These are phyloP conservation scores for Wolfiporia cocos DNA, from an alignment of 1,284 basidiomycete species.

Conservation along the genomic window DNA sequence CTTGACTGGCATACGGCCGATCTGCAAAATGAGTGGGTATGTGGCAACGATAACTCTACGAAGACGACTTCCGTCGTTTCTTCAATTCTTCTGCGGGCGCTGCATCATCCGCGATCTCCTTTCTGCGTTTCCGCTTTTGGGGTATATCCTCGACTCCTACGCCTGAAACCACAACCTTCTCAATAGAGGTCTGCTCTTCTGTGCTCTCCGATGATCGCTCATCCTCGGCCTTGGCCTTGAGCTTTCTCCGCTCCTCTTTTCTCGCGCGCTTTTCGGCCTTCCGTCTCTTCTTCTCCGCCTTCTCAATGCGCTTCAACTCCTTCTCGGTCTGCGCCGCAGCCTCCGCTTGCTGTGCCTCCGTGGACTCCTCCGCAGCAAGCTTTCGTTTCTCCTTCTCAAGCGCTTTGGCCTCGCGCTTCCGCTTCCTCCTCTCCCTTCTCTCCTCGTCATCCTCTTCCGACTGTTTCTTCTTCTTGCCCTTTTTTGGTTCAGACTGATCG, in stretches of 20 bases:
- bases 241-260: conserved; percentile 18
- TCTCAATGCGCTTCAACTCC: conserved; percentile 11
- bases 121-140: neutral
- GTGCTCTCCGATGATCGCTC: neutral
- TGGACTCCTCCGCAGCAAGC: conserved; percentile 2
- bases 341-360: conserved; percentile 5
- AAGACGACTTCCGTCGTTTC: neutral
- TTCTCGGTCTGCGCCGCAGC: neutral
- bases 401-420: conserved; percentile 12
- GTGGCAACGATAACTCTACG: too few species aligned
- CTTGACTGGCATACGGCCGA: too few species aligned
- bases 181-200: neutral
- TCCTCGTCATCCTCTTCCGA: conserved; percentile 10
- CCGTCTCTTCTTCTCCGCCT: conserved; percentile 19
- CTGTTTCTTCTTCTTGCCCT: conserved; percentile 13
- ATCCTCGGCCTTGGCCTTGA: conserved; percentile 9
- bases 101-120: neutral
- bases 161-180: too few species aligned
- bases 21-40: too few species aligned
- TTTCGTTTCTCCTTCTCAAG: too few species aligned
- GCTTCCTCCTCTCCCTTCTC: conserved; percentile 11
- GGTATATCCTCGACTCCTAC: too few species aligned
- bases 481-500: conserved; percentile 1
- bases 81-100: neutral
- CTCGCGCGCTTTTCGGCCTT: conserved; percentile 20